Base-by-base conservation (phyloP, 2,329 filamentous ascomycete species). In the Botrytis aclada region DNA sequence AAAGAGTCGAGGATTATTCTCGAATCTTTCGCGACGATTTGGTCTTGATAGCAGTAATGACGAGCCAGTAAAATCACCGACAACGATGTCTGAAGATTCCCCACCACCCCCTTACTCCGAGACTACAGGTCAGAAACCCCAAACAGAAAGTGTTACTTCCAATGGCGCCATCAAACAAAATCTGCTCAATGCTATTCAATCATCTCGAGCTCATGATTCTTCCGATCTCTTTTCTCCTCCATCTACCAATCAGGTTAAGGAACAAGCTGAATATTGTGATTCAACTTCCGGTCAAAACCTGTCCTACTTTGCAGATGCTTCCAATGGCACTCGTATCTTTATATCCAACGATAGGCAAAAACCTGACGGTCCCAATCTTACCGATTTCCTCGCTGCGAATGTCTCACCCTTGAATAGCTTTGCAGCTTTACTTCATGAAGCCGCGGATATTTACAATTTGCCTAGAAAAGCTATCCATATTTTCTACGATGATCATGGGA, bases 231-330 rank as follows among this genome's bases (percentile, higher is more conserved):
- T 93, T 82, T 89, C 88, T 5, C 88, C 89, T 34, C 93, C 93
- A 0, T 84, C 88, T 70, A 91, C 92, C 51, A 90, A 89, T 74
- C 84, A 90, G 69, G 90, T 97, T 76, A 92, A 92, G 79, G 94
- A 97, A 81, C 92, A 93, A 77, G 88, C 91, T 56, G 92, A 92
- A 0, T 97, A 97, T 83, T 98, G 95, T 81, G 95, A 98, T 83
- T 87, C 89, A 77, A 91, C 85, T 37, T 89, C 92, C 2, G 89
- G 89, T 1, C 89, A 94, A 73, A 90, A 97, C 81, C 88, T 97
- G 18, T 85, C 85, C 25, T 91, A 92, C 78, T 86, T 90, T 20
- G 91, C 91, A 7, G 89, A 93, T 63, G 88, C 93, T 5, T 88
- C 89, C 3, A 90, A 90, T 66, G 89, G 91, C 6, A 91, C 95